phyloP scores from a whole-genome alignment of 441 rosid species.

The Manihot esculenta region DNA sequence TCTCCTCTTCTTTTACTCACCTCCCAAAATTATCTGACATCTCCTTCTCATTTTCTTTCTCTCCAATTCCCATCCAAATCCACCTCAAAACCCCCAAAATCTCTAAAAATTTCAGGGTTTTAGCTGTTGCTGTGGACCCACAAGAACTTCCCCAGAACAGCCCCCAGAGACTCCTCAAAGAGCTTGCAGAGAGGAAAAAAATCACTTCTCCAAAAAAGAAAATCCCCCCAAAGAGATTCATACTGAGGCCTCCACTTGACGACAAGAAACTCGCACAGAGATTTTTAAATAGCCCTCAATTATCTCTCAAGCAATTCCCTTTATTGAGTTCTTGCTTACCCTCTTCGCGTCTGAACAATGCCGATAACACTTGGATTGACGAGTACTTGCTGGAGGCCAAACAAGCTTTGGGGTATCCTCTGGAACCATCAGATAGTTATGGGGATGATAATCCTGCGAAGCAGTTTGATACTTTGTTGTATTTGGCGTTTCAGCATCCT shows the following conservation, averaged over 20 bases:
- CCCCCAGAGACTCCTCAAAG: constrained; percentile 91
- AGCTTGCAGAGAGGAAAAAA: constrained; percentile 80
- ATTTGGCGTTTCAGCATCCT: constrained; percentile 89
- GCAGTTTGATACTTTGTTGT: constrained; percentile 81
- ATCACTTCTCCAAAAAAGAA: constrained; percentile 63
- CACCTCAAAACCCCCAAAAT: constrained; percentile 33
- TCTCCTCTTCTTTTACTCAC: constrained; percentile 60
- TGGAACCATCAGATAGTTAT: constrained; percentile 57
- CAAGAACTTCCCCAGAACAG: constrained; percentile 65
- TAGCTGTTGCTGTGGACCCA: constrained; percentile 57
- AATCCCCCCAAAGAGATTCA: constrained; percentile 64
- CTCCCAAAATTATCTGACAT: constrained; percentile 43
- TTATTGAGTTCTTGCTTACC: constrained; percentile 85
- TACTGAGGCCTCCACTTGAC: constrained; percentile 81
- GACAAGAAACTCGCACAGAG: constrained; percentile 73
- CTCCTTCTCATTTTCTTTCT: constrained; percentile 65
- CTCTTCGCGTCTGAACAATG: constrained; percentile 74
- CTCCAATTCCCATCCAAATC: constrained; percentile 44
- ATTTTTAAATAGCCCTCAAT: constrained; percentile 80
- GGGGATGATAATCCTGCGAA: constrained; percentile 93
- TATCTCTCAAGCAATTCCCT: constrained; percentile 86
- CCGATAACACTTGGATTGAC: constrained; percentile 86
- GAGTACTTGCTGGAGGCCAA: constrained; percentile 89
- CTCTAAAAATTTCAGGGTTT: constrained; percentile 37
- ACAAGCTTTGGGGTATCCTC: constrained; percentile 85